Evolutionary conservation across 2,329 filamentous ascomycete species (phyloP), one percentile per base, ranked within the genome.

Genomic region (Colletotrichum sp.): DNA sequence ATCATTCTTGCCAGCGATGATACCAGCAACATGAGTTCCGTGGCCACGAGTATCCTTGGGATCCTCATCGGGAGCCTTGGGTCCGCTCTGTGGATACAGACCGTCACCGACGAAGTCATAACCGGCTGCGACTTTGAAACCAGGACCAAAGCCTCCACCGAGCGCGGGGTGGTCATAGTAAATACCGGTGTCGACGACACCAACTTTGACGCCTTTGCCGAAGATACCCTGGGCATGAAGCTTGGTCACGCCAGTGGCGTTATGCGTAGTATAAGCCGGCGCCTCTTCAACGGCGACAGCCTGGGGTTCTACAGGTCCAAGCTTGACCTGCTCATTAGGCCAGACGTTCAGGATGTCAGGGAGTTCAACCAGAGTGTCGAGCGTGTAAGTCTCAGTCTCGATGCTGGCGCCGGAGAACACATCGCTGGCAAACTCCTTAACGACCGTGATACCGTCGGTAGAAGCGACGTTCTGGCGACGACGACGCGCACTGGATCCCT

Each of bases 171-270:
- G 85, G 3, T 81, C 83, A 69, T 87, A 87, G 71, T 86, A 85
- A 44, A 87, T 81, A 1, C 85, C 85, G 3, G 84, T 86, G 66
- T 87, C 85, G 36, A 87, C 81, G 39, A 87, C 80, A n/a, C 84
- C 85, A 39, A 87, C 79, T 60, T 82, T 86, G 15, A 81, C 83
- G 8, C 84, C 85, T 69, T 83, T 84, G 6, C 86, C 86, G 18
- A 81, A 81, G 52, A 86, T 83, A 6, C 85, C 85, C 30, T 79
- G 77, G 10, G 80, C 79, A 62, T 87, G 85, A 5, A 87, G 81
- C 73, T 80, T 83, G 49, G 85, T 81, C 5, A 87, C 85, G 3
- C 85, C 85, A 4, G 85, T 87, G 80, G 82, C 83, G 26, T 81
- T 81, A 59, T 86, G 85, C 28, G 82, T 78, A 5, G 83, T 83